A percentile compares a stretch with the other conserved stretches of the same genome.
Evolutionary conservation across 1,284 basidiomycete genomes (phyloP).

Genomic region (Volvariella surrecta): DNA sequence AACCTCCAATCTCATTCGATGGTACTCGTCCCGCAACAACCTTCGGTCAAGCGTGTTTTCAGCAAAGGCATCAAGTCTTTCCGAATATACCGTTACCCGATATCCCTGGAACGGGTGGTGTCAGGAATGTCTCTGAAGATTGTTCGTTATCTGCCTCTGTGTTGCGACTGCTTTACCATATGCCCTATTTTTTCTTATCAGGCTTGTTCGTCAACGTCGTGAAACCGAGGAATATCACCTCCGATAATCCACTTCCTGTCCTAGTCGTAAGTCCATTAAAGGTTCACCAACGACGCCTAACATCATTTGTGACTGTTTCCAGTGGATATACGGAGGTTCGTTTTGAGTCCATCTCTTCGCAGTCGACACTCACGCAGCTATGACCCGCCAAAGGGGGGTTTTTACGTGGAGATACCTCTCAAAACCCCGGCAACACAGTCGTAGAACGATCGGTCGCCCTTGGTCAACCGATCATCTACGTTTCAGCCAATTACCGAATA

Average conservation of each 20-base stretch:
- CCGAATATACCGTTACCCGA: background rate
- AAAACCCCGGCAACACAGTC: slow-evolving; percentile 15
- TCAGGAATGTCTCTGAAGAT: slow-evolving; percentile 26
- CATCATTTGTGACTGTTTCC: background rate
- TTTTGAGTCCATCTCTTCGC: too few relatives aligned
- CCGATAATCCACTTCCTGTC: slow-evolving; percentile 41
- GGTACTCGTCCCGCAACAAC: slow-evolving; percentile 18
- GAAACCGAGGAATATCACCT: slow-evolving; percentile 30
- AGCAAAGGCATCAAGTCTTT: slow-evolving; percentile 12
- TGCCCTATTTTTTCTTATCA: slow-evolving; percentile 9
- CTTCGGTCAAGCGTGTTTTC: slow-evolving; percentile 34
- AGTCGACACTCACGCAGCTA: background rate
- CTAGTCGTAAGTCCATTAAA: slow-evolving; percentile 31
- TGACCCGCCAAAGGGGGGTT: slow-evolving; percentile 28
- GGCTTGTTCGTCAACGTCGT: slow-evolving; percentile 53
- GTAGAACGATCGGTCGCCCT: slow-evolving; percentile 19
- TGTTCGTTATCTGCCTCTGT: slow-evolving; percentile 24
- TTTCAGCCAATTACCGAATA: slow-evolving; percentile 22
- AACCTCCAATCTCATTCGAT: slow-evolving; percentile 21
- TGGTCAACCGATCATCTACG: slow-evolving; percentile 17
- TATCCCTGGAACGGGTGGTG: background rate
- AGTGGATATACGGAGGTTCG: slow-evolving; percentile 47
- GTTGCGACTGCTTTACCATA: background rate
- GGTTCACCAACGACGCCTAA: background rate
- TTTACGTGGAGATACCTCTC: slow-evolving; percentile 26